Percentiles rank a stretch among this genome's conserved stretches.
phyloP scores from a whole-genome alignment of 2,329 filamentous ascomycete species.

The Alternaria sp. region DNA sequence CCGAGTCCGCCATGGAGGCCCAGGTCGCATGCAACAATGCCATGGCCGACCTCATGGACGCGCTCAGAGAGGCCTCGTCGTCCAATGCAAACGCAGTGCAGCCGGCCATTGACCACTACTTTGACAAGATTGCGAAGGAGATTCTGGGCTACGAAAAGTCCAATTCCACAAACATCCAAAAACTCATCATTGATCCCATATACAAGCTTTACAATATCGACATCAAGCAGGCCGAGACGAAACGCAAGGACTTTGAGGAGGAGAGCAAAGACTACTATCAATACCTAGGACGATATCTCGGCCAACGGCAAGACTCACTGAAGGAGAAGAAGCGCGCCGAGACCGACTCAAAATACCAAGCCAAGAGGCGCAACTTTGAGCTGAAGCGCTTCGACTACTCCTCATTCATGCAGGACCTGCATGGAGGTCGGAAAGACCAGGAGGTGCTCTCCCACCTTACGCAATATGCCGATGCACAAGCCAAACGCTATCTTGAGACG shows the following conservation, averaged over 20 bases:
- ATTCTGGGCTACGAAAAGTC: conserved; percentile 86
- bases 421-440: conserved; percentile 97
- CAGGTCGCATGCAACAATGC: conserved; percentile 87
- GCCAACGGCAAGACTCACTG: conserved; percentile 90
- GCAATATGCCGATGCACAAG: conserved; percentile 89
- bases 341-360: conserved; percentile 95
- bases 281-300: conserved; percentile 94
- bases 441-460: conserved; percentile 95
- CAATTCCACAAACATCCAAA: conserved; percentile 84
- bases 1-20: conserved; percentile 83
- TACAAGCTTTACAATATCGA: conserved; percentile 91
- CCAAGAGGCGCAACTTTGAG: conserved; percentile 92
- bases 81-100: conserved; percentile 97
- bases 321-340: conserved; percentile 97
- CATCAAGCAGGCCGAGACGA: conserved; percentile 96
- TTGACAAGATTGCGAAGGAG: conserved; percentile 92
- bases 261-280: conserved; percentile 98
- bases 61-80: conserved; percentile 82
- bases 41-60: conserved; percentile 80
- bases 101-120: conserved; percentile 95
- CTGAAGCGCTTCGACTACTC: conserved; percentile 98
- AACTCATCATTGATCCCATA: conserved; percentile 92
- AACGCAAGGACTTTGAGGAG: conserved; percentile 97
- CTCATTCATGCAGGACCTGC: conserved; percentile 98
- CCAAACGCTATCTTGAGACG: conserved; percentile 78